Evolutionary conservation across 441 rosid species (phyloP).

Genomic region (Capsella rubella): DNA sequence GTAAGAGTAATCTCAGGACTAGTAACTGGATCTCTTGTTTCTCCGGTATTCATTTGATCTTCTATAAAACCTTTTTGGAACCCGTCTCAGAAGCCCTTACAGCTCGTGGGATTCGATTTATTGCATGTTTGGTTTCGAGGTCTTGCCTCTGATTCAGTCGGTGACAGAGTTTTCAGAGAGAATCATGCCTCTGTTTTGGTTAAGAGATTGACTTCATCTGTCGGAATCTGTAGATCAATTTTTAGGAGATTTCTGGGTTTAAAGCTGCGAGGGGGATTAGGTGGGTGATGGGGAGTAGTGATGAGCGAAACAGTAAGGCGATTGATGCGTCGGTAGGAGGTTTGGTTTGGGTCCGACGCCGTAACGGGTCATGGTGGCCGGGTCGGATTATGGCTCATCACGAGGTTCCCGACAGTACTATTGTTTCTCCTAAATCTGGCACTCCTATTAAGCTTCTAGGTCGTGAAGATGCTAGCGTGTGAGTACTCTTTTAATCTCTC

Average conservation of each 20-base stretch:
- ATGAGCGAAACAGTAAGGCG: constrained; percentile 61
- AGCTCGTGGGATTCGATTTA: constrained; percentile 35
- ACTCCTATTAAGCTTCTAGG: constrained; percentile 98
- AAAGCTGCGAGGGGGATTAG: constrained; percentile 36
- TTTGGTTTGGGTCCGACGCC: constrained; percentile 95
- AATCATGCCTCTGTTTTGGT: constrained; percentile 44
- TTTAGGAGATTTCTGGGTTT: constrained; percentile 23
- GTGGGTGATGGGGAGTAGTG: constrained; percentile 78
- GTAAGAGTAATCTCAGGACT: neutral
- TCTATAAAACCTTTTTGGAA: constrained; percentile 7
- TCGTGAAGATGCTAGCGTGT: constrained; percentile 97
- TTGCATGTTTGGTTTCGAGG: constrained; percentile 49
- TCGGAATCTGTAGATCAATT: constrained; percentile 41
- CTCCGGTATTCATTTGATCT: neutral
- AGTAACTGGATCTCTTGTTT: constrained; percentile 32
- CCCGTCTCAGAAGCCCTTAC: constrained; percentile 4
- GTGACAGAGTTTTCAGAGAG: constrained; percentile 43
- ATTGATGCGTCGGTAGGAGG: constrained; percentile 92
- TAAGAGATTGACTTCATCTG: constrained; percentile 27
- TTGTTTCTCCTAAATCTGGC: constrained; percentile 95
- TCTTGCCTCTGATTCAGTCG: constrained; percentile 35
- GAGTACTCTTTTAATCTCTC: constrained; percentile 45
- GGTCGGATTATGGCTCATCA: constrained; percentile 92
- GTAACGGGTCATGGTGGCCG: constrained; percentile 99
- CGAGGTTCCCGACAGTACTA: constrained; percentile 73